Conservation (phyloP, 371 early-diverging fungal species). For the Mitosporidium daphniae region DNA sequence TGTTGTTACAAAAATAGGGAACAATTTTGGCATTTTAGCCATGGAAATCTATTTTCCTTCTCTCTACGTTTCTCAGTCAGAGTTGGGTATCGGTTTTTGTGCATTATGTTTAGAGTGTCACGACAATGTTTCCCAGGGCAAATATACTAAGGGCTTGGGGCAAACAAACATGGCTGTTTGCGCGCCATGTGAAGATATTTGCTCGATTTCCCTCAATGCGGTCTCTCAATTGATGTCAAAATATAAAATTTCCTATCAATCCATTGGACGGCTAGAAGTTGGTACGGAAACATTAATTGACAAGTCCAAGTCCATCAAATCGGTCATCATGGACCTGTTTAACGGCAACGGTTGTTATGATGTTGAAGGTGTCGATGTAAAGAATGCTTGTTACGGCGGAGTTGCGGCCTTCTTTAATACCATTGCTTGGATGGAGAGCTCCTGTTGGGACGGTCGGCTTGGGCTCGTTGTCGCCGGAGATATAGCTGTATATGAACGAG, state of each 20-base stretch:
- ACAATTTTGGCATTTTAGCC: background rate
- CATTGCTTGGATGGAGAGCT: slow-evolving; percentile 66
- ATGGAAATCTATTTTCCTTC: background rate
- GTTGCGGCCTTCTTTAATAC: slow-evolving; percentile 75
- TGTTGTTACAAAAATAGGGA: too few species aligned
- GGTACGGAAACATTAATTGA: slow-evolving; percentile 93
- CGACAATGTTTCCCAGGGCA: slow-evolving; percentile 29
- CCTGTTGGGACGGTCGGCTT: slow-evolving; percentile 52
- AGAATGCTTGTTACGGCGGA: slow-evolving; percentile 93
- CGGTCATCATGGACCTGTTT: slow-evolving; percentile 70
- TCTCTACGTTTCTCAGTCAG: background rate
- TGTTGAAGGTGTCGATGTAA: slow-evolving; percentile 77
- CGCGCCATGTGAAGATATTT: slow-evolving; percentile 78
- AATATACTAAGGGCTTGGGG: slow-evolving; percentile 83
- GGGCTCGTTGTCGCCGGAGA: slow-evolving; percentile 68
- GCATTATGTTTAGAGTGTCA: too few species aligned
- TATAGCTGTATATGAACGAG: slow-evolving; percentile 67
- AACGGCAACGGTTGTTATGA: slow-evolving; percentile 44
- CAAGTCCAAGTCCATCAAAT: slow-evolving; percentile 80
- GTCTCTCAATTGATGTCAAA: slow-evolving; percentile 56
- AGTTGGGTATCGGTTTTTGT: too few species aligned
- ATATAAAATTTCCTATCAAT: slow-evolving; percentile 33
- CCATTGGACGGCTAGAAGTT: slow-evolving; percentile 75
- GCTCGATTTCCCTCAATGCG: slow-evolving; percentile 52
- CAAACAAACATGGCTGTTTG: slow-evolving; percentile 67